Conservation (phyloP, 208 protist species). For the Zelonia costaricensis region DNA sequence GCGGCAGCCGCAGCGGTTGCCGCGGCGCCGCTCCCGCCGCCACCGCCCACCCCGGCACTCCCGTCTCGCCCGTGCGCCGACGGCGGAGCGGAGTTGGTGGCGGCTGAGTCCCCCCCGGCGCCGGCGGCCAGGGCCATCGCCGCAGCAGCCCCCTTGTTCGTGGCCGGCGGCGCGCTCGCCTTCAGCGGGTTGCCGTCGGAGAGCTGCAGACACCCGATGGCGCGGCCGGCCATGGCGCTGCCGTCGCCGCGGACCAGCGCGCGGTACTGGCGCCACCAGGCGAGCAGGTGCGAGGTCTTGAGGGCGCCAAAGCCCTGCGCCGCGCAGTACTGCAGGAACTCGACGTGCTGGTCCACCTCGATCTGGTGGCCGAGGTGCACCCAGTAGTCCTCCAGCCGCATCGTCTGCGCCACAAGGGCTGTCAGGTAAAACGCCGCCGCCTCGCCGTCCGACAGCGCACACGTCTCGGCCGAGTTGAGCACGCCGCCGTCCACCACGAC, state of each 20-base stretch:
- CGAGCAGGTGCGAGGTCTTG: slow-evolving; percentile 70
- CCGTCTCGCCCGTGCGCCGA: slow-evolving; percentile 5
- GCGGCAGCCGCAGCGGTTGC: too few relatives aligned
- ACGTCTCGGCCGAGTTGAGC: too few relatives aligned
- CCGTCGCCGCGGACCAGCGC: slow-evolving; percentile 27
- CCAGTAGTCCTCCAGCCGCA: slow-evolving; percentile 62
- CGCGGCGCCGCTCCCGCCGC: neutral
- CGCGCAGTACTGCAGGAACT: slow-evolving; percentile 71
- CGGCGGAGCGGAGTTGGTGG: neutral
- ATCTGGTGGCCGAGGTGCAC: slow-evolving; percentile 68
- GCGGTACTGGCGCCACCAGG: slow-evolving; percentile 35
- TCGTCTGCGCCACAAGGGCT: slow-evolving; percentile 41
- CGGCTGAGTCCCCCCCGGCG: neutral
- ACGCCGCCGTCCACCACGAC: neutral
- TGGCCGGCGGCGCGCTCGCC: neutral
- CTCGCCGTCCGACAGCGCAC: slow-evolving; percentile 13
- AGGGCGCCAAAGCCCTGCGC: slow-evolving; percentile 40
- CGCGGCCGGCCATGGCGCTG: neutral
- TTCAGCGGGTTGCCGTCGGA: slow-evolving; percentile 28
- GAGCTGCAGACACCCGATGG: slow-evolving; percentile 9
- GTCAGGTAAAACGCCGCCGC: slow-evolving; percentile 31
- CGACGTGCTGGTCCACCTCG: slow-evolving; percentile 63
- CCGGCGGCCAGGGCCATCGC: neutral
- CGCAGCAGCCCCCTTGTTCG: neutral
- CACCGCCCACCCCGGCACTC: neutral